Base-by-base conservation (phyloP, 768 basidiomycete genomes). In the Gymnopilus junonius region DNA sequence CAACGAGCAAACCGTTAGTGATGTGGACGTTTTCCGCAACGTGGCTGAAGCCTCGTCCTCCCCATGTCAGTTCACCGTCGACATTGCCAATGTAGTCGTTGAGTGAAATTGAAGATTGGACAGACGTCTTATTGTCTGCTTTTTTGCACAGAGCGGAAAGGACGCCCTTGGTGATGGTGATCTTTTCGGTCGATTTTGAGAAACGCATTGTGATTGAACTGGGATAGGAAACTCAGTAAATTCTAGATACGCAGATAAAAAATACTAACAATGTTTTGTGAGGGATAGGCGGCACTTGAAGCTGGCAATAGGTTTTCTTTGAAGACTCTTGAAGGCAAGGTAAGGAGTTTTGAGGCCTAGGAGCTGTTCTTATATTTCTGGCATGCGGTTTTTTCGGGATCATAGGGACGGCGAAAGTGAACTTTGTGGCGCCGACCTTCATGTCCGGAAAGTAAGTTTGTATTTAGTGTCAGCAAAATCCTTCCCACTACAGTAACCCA, bases 121-220 rank as follows among this genome's bases (percentile, higher is more conserved):
- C 40, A 31, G 59, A 55, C 23, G 62, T 58, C 45, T 68, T 68
- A 8, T 55, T 23, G 29, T 68, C 67, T 12, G 55, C 57, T 43
- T 68, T 68, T 23, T 45, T 63, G 67, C 64, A 68, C 14, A 65
- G 58, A 31, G 64, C 67, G 23, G 67, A 58, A 45, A 68, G 67
- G 42, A 61, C 50, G 43, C 64, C 64, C 59, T 68, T 65, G 34
- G 63, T 59, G 56, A 68, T 58, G 59, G 59, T 55, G 56, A 63
- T 55, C 42, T 68, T 65, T 42, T 64, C 64, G 53, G 59, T 63
- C 42, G 62, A 50, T 6, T 65, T 62, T 21, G 67, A 63, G 53
- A 68, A 68, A 45, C 48, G 64, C 67, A 68, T 68, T 43, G 27
- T 60, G 27, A n/a, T n/a, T n/a, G n/a, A n/a, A n/a, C 58, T 65